These are phyloP conservation scores for Dictyostelium purpureum DNA, from an alignment of 78 protist species.

Conservation along the genomic window DNA sequence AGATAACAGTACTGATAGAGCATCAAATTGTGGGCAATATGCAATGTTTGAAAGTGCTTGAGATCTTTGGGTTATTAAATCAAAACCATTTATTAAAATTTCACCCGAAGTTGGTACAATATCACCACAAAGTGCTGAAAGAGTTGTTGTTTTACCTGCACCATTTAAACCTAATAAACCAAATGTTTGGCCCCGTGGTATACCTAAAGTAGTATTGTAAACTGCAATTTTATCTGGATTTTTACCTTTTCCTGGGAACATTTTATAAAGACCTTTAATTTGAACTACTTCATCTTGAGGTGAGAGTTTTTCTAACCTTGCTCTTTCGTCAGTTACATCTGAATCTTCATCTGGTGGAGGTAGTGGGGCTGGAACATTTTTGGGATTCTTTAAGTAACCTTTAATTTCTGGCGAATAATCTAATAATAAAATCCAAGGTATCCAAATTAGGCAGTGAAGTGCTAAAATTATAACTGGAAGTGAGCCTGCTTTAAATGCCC, in stretches of 20 bases:
- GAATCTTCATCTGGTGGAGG: conserved; percentile 43
- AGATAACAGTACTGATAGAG: conserved; percentile 80
- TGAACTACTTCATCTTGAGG: not conserved
- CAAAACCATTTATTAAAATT: conserved; percentile 2
- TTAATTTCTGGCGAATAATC: conserved; percentile 10
- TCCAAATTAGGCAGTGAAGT: conserved; percentile 12
- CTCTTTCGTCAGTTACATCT: conserved; percentile 26
- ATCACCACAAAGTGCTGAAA: not conserved
- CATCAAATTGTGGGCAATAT: conserved; percentile 90
- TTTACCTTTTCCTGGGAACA: conserved; percentile 35
- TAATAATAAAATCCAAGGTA: conserved; percentile 1
- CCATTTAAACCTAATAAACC: conserved; percentile 90
- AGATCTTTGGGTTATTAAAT: not conserved
- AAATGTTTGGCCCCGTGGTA: conserved; percentile 86
- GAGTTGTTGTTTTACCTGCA: conserved; percentile 34
- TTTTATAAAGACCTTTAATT: not conserved
- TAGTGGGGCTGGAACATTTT: not conserved
- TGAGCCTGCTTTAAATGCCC: not conserved
- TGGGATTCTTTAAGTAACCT: conserved; percentile 21
- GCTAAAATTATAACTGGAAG: conserved; percentile 1
- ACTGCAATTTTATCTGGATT: conserved; percentile 17
- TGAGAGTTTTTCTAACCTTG: not conserved
- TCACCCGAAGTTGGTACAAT: conserved; percentile 20
- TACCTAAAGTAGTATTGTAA: conserved; percentile 59
- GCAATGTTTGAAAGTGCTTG: not conserved